Base-by-base conservation (phyloP, 2,329 filamentous ascomycete species). In the Fusarium paranaense region DNA sequence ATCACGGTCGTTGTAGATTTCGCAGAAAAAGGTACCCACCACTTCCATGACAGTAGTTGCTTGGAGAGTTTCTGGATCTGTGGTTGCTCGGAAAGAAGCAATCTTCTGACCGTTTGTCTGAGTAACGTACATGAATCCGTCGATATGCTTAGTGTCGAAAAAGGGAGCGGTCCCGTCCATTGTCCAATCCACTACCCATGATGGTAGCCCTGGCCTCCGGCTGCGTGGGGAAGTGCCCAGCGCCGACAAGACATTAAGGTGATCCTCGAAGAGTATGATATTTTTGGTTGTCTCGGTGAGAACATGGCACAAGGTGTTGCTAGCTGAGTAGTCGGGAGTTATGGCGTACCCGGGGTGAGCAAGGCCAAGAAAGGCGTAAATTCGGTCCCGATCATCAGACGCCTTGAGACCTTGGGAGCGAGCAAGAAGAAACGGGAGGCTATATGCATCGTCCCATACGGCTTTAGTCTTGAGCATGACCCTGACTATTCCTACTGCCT, bases 111-210 rank as follows among this genome's bases (percentile, higher is more conserved):
- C n/a, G n/a, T n/a, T n/a, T n/a, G n/a, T n/a, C n/a, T n/a, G n/a
- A n/a, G n/a, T n/a, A n/a, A n/a, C n/a, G n/a, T n/a, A n/a, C n/a
- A n/a, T n/a, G n/a, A n/a, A n/a, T n/a, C n/a, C n/a, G n/a, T n/a
- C n/a, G n/a, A n/a, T n/a, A n/a, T n/a, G n/a, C n/a, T n/a, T n/a
- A n/a, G n/a, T n/a, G n/a, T n/a, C n/a, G n/a, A n/a, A n/a, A n/a
- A n/a, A n/a, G n/a, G n/a, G n/a, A n/a, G n/a, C n/a, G n/a, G n/a
- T n/a, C n/a, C n/a, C n/a, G n/a, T n/a, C n/a, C n/a, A n/a, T n/a
- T n/a, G n/a, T 32, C 67, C 65, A 69, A 8, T 69, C 33, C 1
- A 64, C 10, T 2, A n/a, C 68, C 68, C 68, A 70, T 0, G 68
- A 70, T 6, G 68, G 68, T 1, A 70, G 6, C 0, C 1, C 7